Percentiles rank a stretch among this genome's conserved stretches.
phyloP scores from a whole-genome alignment of 2,329 filamentous ascomycete species.

The Alternaria brassicae region DNA sequence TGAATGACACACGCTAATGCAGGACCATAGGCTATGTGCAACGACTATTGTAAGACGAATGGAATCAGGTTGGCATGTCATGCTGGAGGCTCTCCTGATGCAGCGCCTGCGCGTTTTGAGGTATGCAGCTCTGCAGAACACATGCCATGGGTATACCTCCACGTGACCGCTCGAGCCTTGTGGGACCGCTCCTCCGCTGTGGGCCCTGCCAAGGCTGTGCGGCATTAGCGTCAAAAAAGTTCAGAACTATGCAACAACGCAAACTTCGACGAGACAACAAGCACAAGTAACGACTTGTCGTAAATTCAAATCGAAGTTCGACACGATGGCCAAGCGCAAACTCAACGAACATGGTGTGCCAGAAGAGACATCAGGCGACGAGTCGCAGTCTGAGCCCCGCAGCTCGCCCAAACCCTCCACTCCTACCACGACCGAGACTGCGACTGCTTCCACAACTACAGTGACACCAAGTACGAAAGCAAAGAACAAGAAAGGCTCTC shows the following conservation, averaged over 20 bases:
- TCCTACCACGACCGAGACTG: neutral
- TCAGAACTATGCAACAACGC: constrained; percentile 13
- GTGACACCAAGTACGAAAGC: neutral
- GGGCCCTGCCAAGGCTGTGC: constrained; percentile 14
- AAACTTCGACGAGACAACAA: constrained; percentile 8
- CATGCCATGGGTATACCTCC: neutral
- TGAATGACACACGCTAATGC: neutral
- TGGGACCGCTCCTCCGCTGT: constrained; percentile 22
- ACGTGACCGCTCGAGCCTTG: too few species aligned
- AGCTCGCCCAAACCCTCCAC: constrained; percentile 11
- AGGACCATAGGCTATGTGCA: constrained; percentile 10
- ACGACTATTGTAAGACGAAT: constrained; percentile 27
- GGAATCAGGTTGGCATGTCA: rapidly evolving
- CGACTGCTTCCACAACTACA: neutral
- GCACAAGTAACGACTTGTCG: neutral
- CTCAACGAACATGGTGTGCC: constrained; percentile 58
- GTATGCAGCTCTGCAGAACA: neutral
- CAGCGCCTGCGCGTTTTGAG: neutral
- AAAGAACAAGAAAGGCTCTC: constrained; percentile 1
- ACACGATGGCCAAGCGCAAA: constrained; percentile 54
- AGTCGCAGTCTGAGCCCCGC: constrained; percentile 28
- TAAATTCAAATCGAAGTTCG: neutral
- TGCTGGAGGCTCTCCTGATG: neutral
- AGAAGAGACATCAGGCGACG: constrained; percentile 40
- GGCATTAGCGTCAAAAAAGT: constrained; percentile 32